Evolutionary conservation across 345 rosid species (phyloP), one percentile per base, ranked within the genome.

Genomic region (Raphanus sativus): DNA sequence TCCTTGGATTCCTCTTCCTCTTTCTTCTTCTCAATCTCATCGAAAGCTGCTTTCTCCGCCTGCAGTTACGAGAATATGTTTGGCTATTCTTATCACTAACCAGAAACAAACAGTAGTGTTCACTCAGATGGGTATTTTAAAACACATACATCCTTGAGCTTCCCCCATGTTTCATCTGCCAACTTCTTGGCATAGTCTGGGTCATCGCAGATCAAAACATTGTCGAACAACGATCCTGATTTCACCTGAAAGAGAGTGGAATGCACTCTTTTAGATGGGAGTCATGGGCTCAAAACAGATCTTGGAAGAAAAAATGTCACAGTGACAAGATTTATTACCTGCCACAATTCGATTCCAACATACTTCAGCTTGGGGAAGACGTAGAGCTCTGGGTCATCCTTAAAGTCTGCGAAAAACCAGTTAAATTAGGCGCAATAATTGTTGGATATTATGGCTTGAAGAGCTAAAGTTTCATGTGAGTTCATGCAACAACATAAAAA

Each of bases 11-110:
- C 97, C 97, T 92, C 98, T 60, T 87, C 96, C 40, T 85, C 92
- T 74, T 29, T 86, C 80, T 88, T 89, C 87, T 95, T 89, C 83
- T 92, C 98, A 9, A 87, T 88, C 84, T 91, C 98, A 0, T 95
- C 99, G 42, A 95, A 95, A 71, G 97, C 94, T 76, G 92, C 96
- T 88, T 95, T 95, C 88, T 94, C 98, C 16, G 91, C 93, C 98
- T 94, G 87, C 80, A 34, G 67, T 33, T 42, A 40, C 25, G n/a
- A 42, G 17, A 62, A 32, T 48, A 48, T 13, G 50, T 66, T 48
- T n/a, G 36, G 8, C 24, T 45, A 32, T 71, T 58, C 24, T 42
- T 21, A 58, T 50, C 63, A 73, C 59, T 25, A 33, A 42, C 26
- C 17, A 48, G 6, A 61, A 73, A 67, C 50, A 50, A 78, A 73